A percentile compares a stretch with the other conserved stretches of the same genome.
Conservation (phyloP, 2,329 filamentous ascomycete genomes). For the Fusarium euwallaceae region DNA sequence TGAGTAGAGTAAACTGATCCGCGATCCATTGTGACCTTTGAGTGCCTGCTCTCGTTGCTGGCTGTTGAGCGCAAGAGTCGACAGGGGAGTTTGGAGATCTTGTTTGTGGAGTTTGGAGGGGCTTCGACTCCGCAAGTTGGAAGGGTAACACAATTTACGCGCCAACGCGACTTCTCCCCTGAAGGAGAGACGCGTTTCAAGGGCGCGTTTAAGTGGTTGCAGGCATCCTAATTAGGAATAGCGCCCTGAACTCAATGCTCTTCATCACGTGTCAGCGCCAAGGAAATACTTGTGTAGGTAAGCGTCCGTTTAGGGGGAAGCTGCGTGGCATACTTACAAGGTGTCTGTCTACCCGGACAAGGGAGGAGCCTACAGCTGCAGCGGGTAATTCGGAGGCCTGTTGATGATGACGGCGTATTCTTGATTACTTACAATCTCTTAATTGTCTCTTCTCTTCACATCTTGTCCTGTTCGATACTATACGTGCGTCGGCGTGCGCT, state of each 20-base stretch:
- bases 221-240: conserved; percentile 18
- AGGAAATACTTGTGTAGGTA: conserved; percentile 13
- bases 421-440: conserved; percentile 25
- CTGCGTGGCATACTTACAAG: conserved; percentile 43
- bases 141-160: conserved; percentile 42
- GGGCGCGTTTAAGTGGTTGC: conserved; percentile 49
- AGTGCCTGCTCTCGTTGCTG: conserved; percentile 19
- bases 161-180: conserved; percentile 35
- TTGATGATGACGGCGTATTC: conserved; percentile 42
- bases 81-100: conserved; percentile 36
- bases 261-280: conserved; percentile 36
- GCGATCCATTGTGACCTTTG: conserved; percentile 76
- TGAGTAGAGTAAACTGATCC: conserved; percentile 89
- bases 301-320: conserved; percentile 28
- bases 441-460: conserved; percentile 33
- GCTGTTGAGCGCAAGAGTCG: conserved; percentile 21
- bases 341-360: conserved; percentile 23
- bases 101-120: conserved; percentile 45
- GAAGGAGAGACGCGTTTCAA: conserved; percentile 38
- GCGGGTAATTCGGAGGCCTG: conserved; percentile 34
- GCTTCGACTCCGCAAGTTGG: conserved; percentile 41
- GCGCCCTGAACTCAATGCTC: not conserved
- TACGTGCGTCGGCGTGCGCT: conserved; percentile 18
- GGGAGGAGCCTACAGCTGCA: conserved; percentile 8
- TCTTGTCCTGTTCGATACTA: conserved; percentile 10